phyloP scores from a whole-genome alignment of 2,329 filamentous ascomycete species.

The Thielaviopsis musarum region DNA sequence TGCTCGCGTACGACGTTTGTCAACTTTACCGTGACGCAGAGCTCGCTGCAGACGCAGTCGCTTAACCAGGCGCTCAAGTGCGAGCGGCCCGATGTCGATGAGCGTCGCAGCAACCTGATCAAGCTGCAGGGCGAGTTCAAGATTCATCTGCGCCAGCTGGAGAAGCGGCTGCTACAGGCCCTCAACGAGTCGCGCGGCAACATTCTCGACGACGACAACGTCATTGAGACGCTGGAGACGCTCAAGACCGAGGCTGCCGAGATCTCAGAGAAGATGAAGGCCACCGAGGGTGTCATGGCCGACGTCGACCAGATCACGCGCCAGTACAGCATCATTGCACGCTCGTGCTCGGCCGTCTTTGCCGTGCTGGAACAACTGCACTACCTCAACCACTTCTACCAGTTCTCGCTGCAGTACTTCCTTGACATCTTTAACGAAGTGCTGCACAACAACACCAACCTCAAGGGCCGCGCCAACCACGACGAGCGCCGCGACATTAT shows the following conservation, averaged over 20 bases:
- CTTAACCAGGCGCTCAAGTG: conserved; percentile 95
- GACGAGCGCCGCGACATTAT: conserved; percentile 75
- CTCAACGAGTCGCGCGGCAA: conserved; percentile 96
- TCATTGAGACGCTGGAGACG: conserved; percentile 94
- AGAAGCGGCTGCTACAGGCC: conserved; percentile 84
- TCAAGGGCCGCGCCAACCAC: conserved; percentile 56
- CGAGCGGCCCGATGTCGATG: conserved; percentile 91
- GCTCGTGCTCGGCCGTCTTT: conserved; percentile 93
- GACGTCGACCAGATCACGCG: conserved; percentile 93
- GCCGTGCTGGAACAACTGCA: conserved; percentile 92
- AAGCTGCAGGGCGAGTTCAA: conserved; percentile 99
- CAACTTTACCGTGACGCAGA: conserved; percentile 98
- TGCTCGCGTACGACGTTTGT: conserved; percentile 98
- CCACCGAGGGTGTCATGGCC: conserved; percentile 94
- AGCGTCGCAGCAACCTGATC: conserved; percentile 89
- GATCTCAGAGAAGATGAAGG: conserved; percentile 88
- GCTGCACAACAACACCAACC: conserved; percentile 59
- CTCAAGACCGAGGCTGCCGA: conserved; percentile 95
- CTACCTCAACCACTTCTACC: conserved; percentile 98
- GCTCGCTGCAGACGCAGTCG: conserved; percentile 94
- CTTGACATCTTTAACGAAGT: conserved; percentile 94
- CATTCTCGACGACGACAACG: conserved; percentile 93
- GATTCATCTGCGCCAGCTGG: conserved; percentile 86
- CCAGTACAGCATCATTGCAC: conserved; percentile 84
- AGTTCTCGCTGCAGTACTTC: conserved; percentile 97